Evolutionary conservation across 306 rosid genomes (phyloP).

Genomic region (Gastrolobium bilobum): DNA sequence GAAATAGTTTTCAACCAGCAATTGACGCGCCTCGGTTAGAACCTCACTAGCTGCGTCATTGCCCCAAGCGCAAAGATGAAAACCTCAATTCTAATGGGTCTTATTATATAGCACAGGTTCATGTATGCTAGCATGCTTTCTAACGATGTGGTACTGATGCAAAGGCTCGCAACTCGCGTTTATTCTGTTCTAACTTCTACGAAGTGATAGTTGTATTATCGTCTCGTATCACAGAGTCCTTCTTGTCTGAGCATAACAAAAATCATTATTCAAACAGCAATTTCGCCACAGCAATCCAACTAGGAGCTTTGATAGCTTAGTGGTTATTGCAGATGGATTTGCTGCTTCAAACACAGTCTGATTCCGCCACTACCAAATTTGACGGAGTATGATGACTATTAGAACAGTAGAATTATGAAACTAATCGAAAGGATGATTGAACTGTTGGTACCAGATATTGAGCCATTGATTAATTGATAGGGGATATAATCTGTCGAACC

Average conservation of each 20-base stretch:
- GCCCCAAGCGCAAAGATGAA: conserved; percentile 56
- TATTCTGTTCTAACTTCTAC: not conserved
- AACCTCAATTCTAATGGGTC: accelerated
- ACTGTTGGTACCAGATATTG: not conserved
- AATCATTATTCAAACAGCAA: not conserved
- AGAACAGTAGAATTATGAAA: not conserved
- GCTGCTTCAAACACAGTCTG: not conserved
- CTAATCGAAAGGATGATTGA: too few relatives aligned
- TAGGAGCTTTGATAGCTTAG: not conserved
- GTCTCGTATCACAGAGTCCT: not conserved
- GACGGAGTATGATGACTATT: not conserved
- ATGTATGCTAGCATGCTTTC: not conserved
- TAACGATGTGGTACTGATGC: conserved; percentile 1
- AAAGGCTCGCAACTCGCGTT: too few relatives aligned
- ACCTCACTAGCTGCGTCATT: conserved; percentile 57
- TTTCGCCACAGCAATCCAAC: not conserved
- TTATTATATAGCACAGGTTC: not conserved
- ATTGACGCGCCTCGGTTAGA: conserved; percentile 15
- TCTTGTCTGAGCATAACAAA: not conserved
- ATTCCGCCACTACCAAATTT: not conserved
- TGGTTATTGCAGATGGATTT: not conserved
- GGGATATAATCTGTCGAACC: not conserved
- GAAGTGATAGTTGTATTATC: not conserved
- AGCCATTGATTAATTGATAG: not conserved
- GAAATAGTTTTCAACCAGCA: conserved; percentile 61